Evolutionary conservation across 306 rosid species (phyloP).

Genomic region (Luffa acutangula): DNA sequence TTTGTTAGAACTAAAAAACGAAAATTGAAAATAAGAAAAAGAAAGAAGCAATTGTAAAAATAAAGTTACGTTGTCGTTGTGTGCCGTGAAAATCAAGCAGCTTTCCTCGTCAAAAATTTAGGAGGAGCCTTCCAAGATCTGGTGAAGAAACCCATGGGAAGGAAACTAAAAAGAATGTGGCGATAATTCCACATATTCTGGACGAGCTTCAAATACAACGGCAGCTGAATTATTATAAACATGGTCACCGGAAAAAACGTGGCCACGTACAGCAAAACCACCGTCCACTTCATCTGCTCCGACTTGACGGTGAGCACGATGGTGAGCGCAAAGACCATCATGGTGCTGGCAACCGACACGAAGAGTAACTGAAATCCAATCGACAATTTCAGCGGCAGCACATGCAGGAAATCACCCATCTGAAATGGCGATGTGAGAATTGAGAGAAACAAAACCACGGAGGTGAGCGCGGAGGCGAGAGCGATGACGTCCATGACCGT

Average conservation of each 20-base stretch:
- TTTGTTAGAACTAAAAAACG: no score
- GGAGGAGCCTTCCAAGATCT: background rate
- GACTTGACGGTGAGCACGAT: background rate
- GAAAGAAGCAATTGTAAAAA: no score
- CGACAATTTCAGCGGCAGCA: background rate
- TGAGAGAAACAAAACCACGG: background rate
- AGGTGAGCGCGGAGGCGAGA: background rate
- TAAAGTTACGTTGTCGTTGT: no score
- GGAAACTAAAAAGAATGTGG: no score
- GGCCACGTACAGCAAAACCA: no score
- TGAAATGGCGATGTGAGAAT: background rate
- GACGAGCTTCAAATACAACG: no score
- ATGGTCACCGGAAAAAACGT: no score
- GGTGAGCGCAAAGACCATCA: background rate
- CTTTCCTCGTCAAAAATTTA: background rate
- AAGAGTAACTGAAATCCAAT: background rate
- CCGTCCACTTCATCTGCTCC: background rate
- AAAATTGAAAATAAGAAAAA: no score
- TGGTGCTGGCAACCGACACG: background rate
- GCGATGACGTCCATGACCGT: background rate
- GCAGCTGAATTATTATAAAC: no score
- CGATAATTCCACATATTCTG: no score
- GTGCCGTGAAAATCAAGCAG: background rate
- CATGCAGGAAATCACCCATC: background rate
- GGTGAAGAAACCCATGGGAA: no score